Base-by-base conservation (phyloP, 2,329 filamentous ascomycete species). In the Leptographium flavum region DNA sequence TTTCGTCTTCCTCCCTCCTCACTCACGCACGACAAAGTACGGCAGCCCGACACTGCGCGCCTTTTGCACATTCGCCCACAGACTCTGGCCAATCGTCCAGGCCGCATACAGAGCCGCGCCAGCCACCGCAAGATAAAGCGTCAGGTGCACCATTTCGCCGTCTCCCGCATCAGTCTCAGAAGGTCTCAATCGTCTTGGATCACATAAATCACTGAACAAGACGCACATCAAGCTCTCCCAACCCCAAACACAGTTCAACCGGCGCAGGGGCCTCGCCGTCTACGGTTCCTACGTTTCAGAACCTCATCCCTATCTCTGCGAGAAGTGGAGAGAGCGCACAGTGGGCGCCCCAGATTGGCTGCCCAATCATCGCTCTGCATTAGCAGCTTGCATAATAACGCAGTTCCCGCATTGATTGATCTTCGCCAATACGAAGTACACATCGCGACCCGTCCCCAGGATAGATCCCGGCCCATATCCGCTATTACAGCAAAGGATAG, bases 21-120 rank as follows among this genome's bases (percentile, higher is more conserved):
- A 70, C 71, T 53, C 59, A 79, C 74, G 73, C 23, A 66, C 56
- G 38, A 78, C 53, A 23, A 72, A 58, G 53, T 76, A 79, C 7
- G 66, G 67, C 44, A 78, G 53, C 6, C 71, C 71, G 15, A 65
- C 67, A 46, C 60, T 62, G 58, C 68, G 71, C 3, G 73, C 74
- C 28, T 64, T 63, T 10, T 59, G 61, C 42, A 76, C 67, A 49
- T 74, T 73, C 43, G 53, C 56, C 35, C 53, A 56, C 39, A 74
- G 53, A n/a, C 61, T 59, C 2, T 56, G 53, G 30, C 61, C 36
- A 27, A 54, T 53, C 6, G 50, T 52, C 50, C 60, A 63, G 19
- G 60, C 42, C 32, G 48, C 52, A 45, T 65, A 68, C 22, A 52
- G 57, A 35, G 63, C 35, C n/a, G 56, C 54, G 5, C 58, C 58